Evolutionary conservation across 257 asterid genomes (phyloP), one percentile per base, ranked within the genome.

Genomic region (Verbascum thapsus): DNA sequence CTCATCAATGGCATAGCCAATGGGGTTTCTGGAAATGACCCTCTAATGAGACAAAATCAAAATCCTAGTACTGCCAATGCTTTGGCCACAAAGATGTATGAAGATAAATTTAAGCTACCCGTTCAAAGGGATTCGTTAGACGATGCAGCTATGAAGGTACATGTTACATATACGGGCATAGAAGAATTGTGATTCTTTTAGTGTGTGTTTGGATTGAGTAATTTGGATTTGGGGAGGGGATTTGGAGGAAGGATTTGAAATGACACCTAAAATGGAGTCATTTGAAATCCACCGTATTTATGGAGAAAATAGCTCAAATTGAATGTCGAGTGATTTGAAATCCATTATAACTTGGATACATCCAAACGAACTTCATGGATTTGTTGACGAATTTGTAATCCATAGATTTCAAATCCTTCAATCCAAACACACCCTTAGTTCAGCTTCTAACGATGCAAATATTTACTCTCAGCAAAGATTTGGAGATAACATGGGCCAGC

Each of bases 101-200:
- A 90, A 67, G 96, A 94, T 71, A 83, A 88, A 68, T 64, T 94
- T 54, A 91, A 91, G 79, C 74, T 76, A 32, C 95, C 96, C 2
- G 80, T 58, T 58, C 96, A 81, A 78, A 88, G 96, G 80, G 95
- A 83, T 66, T 84, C 96, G 44, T 61, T 88, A 78, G 99, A 90
- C 6, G 99, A 90, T 83, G 86, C 90, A 26, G 80, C 96, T 44
- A 67, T 90, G 72, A 94, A 94, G 99, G 99, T 89, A 76, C 40
- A 5, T 2, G 20, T 40, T 56, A 45, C 39, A 16, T 65, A n/a
- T 63, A 18, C 4, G 56, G 54, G 35, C 7, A 22, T 19, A 17
- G 53, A 57, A 55, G 56, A 43, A 60, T 38, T 26, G 20, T 41
- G 53, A 3, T 48, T 10, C 37, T 22, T 8, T 26, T 12, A 9